Evolutionary conservation across 2,329 filamentous ascomycete genomes (phyloP), one percentile per base, ranked within the genome.

Genomic region (Aspergillus fumigatus): DNA sequence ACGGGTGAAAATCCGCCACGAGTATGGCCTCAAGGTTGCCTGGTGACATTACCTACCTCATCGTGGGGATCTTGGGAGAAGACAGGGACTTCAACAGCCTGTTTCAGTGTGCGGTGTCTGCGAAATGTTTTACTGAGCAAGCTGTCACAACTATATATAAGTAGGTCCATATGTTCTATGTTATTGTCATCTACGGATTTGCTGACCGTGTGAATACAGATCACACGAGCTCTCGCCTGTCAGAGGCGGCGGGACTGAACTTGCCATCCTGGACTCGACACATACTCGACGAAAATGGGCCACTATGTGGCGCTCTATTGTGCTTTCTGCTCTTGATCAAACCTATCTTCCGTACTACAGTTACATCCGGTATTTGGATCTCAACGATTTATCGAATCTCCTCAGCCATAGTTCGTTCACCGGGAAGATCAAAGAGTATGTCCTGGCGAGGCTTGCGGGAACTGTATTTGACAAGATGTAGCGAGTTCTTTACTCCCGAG

Each of bases 281-380:
- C 21, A 47, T 47, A 23, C 23, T 25, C 43, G 43, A 25, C 77
- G 78, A 53, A 82, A 82, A 71, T 87, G 84, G 81, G 82, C 84
- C 1, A 78, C 82, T 6, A 70, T 89, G 50, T 91, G 88, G 88
- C 81, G 82, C 51, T 86, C 86, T 2, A 83, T 90, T 61, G 82
- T 88, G 56, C 75, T 85, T 7, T 90, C 88, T 8, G 84, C 84
- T 56, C 72, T 87, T 47, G 82, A 80, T 25, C 59, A 59, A 60
- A 89, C 88, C 0, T 74, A 84, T 19, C 87, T 85, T 59, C 87
- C 87, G 0, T 92, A 92, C 67, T 88, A 84, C 64, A 78, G 83
- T 40, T 89, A 88, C 70, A 82, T 90, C 54, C 83, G 81, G 55
- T 77, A 79, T 26, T 76, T 91, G 40, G 83, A 87, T 61, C 78